Base-by-base conservation (phyloP, 2,329 filamentous ascomycete species). In the Fusarium incarnatum region DNA sequence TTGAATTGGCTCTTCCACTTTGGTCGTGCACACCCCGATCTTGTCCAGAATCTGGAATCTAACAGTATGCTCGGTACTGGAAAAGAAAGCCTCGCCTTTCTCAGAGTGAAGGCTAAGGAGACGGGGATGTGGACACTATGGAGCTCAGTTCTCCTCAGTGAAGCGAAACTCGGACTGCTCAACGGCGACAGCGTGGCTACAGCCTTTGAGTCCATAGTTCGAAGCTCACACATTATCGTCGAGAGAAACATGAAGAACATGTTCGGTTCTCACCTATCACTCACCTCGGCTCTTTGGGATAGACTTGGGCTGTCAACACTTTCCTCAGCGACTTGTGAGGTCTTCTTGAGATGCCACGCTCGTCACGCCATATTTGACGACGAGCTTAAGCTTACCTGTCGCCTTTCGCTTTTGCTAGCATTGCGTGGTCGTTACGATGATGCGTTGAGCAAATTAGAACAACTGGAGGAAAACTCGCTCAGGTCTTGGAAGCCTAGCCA, bases 1-100 rank as follows among this genome's bases (percentile, higher is more conserved):
- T 87, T 99, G 66, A 97, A 94, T 76, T 99, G 96, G 96, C 85
- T 98, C 5, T 97, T 97, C 75, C 94, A 98, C 77, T 97, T 98
- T 73, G 92, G 91, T n/a, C 93, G 94, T 75, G 89, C 92, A 1
- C 94, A 95, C 73, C 92, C 94, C 0, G 85, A 89, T 56, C 86
- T 94, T n/a, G 89, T 94, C 71, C 87, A 85, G 50, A 87, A 90
- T 54, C 84, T 92, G 8, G 91, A 91, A 67, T 90, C 91, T 41
- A 90, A 87, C 73, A 93, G 89, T 60, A 90, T 94, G 84, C 83
- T 94, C 11, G 93, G 91, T 0, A 91, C 89, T 34, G 92, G 94
- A 56, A 91, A 91, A 71, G 94, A 98, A 77, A 94, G 90, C 2
- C 85, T 98, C 9, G 86, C 89, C 0, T 98, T 96, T 74, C 86